Base-by-base conservation (phyloP, 176 grass and related monocot genomes). In the Oryza coarctata region DNA sequence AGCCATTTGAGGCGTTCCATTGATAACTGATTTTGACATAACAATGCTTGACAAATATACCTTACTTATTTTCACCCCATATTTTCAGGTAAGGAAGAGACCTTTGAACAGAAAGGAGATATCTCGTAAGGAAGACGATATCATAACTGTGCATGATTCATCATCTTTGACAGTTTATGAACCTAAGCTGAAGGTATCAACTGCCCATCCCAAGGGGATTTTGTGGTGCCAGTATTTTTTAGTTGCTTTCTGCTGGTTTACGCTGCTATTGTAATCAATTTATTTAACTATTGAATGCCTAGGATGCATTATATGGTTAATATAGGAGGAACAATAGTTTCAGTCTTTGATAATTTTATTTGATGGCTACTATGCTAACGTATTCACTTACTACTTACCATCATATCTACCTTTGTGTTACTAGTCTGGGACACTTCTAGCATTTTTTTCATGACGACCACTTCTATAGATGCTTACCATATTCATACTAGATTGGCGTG, bases 91-190 rank as follows among this genome's bases (percentile, higher is more conserved):
- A 57, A 94, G 96, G 75, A 99, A 99, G 87, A 90, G 96, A 82
- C 96, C 96, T 86, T 44, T 99, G 74, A 99, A 99, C 83, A 99
- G 90, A 88, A 99, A 94, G 74, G 96, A 99, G 87, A 64, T 91
- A 70, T 95, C 96, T 80, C 87, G 93, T 64, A 99, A 99, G 78
- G 96, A 99, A 83, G 96, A 99, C 66, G 96, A 99, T 33, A 95
- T 95, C 72, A 90, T 99, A 87, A 78, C 77, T 3, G 96, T 99
- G 11, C 93, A 93, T 87, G 87, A 94, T 88, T 89, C 62, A 81
- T 76, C 85, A 45, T 90, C 33, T 83, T 82, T 99, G 75, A 88
- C 93, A 85, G 96, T 99, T 85, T 34, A 94, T 39, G 96, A 99
- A 78, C 96, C 96, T 80, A 99, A 95, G 80, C 82, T 99, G 32